Conservation (phyloP, 2,329 filamentous ascomycete species). For the Lecanicillium sp. region DNA sequence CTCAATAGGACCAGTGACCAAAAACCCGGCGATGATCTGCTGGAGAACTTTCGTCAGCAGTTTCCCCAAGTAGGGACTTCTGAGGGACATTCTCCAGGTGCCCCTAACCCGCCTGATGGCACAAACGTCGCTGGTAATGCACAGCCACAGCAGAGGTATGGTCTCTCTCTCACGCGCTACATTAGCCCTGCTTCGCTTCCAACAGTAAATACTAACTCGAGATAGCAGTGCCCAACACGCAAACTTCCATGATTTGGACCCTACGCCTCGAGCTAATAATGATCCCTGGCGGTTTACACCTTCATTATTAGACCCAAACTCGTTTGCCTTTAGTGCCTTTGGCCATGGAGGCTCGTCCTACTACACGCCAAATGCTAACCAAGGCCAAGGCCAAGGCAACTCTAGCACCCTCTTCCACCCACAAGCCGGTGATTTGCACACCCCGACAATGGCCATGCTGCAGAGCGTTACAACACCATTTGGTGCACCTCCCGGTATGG, state of each 20-base stretch:
- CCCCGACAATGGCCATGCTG: slow-evolving; percentile 64
- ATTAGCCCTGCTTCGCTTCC: no score
- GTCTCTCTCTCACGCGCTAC: no score
- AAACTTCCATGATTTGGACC: slow-evolving; percentile 61
- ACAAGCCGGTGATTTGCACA: slow-evolving; percentile 81
- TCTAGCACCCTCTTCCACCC: slow-evolving; percentile 55
- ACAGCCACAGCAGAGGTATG: slow-evolving; percentile 23
- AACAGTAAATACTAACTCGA: no score
- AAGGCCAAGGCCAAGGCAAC: slow-evolving; percentile 57
- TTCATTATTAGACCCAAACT: slow-evolving; percentile 77
- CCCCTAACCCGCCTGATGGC: slow-evolving; percentile 21
- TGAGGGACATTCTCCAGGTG: slow-evolving; percentile 32
- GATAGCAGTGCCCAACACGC: not conserved
- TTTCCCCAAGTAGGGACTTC: slow-evolving; percentile 64
- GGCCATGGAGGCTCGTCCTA: slow-evolving; percentile 73
- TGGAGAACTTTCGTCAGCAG: slow-evolving; percentile 73
- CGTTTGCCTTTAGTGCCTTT: slow-evolving; percentile 71
- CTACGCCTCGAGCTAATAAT: slow-evolving; percentile 69
- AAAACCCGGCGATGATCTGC: slow-evolving; percentile 79
- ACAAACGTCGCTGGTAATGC: slow-evolving; percentile 2
- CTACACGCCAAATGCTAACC: slow-evolving; percentile 74
- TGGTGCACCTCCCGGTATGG: slow-evolving; percentile 64
- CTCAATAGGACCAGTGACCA: slow-evolving; percentile 60
- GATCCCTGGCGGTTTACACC: slow-evolving; percentile 86
- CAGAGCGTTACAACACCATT: slow-evolving; percentile 76